Percentiles rank a stretch among this genome's conserved stretches.
These are phyloP conservation scores for Argentina anserina DNA, from an alignment of 306 rosid species.

Conservation along the genomic window DNA sequence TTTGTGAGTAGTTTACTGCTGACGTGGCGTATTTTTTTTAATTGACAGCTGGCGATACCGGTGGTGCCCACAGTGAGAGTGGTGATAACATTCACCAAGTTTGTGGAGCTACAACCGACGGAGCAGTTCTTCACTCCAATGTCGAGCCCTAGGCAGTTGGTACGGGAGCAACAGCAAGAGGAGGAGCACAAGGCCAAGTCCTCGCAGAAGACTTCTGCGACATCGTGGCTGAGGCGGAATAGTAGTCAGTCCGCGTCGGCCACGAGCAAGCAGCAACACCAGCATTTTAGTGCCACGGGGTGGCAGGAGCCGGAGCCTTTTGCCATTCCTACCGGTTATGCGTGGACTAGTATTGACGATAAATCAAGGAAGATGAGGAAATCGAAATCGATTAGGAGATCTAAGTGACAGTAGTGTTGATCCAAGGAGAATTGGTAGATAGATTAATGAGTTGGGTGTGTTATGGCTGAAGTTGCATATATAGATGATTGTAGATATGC, in stretches of 20 bases:
- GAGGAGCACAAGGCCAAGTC: conserved; percentile 26
- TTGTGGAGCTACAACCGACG: conserved; percentile 67
- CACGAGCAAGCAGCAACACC: conserved; percentile 35
- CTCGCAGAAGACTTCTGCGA: conserved; percentile 25
- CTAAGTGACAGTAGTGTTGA: conserved; percentile 35
- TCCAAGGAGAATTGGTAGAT: background rate
- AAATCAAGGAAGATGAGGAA: conserved; percentile 59
- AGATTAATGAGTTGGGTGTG: conserved; percentile 5
- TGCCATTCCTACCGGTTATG: conserved; percentile 73
- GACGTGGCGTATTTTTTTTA: conserved; percentile 6
- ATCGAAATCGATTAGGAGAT: conserved; percentile 63
- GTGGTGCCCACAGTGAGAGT: conserved; percentile 97
- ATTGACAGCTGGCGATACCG: conserved; percentile 75
- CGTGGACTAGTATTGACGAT: conserved; percentile 65
- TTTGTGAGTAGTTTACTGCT: background rate
- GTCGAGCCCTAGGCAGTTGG: conserved; percentile 71
- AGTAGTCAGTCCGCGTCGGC: conserved; percentile 45
- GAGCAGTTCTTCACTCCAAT: conserved; percentile 84
- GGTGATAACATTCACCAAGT: conserved; percentile 92
- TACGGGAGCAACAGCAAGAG: conserved; percentile 7
- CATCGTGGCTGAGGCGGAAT: conserved; percentile 57
- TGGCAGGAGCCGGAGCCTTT: conserved; percentile 68
- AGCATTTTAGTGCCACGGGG: conserved; percentile 17
- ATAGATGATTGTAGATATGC: conserved; percentile 32
- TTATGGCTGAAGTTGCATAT: conserved; percentile 9